phyloP scores from a whole-genome alignment of 2,329 filamentous ascomycete genomes.

The Ophiostoma sp. region DNA sequence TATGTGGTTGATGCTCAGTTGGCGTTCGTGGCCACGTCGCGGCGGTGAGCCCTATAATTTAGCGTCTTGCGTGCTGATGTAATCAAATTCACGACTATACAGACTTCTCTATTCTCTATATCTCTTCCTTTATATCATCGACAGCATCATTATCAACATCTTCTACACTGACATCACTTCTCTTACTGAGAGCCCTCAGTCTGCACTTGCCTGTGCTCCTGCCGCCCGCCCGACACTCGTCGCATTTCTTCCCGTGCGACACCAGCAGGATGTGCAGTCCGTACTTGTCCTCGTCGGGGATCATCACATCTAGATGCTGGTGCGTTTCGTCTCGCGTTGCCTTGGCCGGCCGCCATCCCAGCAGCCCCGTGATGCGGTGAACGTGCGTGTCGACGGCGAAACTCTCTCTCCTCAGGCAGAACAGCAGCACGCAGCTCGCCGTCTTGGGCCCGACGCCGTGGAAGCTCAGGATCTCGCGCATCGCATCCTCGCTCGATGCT shows the following conservation, averaged over 20 bases:
- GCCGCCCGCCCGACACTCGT: slow-evolving; percentile 2
- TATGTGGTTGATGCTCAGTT: background rate
- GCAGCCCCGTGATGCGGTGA: slow-evolving; percentile 9
- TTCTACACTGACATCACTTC: background rate
- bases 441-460: slow-evolving; percentile 13
- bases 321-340: slow-evolving; percentile 2
- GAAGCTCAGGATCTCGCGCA: slow-evolving; percentile 11
- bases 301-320: slow-evolving; percentile 9
- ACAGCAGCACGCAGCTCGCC: slow-evolving; percentile 11
- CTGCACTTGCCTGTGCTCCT: background rate
- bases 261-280: slow-evolving; percentile 13
- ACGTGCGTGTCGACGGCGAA: slow-evolving; percentile 14
- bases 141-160: background rate
- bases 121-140: background rate
- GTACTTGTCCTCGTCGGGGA: slow-evolving; percentile 5
- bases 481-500: background rate
- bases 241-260: slow-evolving; percentile 3
- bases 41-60: background rate
- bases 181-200: background rate
- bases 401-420: slow-evolving; percentile 7
- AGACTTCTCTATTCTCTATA: background rate
- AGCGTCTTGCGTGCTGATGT: background rate
- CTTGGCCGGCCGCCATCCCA: slow-evolving; percentile 11
- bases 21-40: background rate
- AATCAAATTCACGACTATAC: too few species aligned